These are phyloP conservation scores for Penicillium hordei DNA, from an alignment of 2,329 filamentous ascomycete species.

Conservation along the genomic window DNA sequence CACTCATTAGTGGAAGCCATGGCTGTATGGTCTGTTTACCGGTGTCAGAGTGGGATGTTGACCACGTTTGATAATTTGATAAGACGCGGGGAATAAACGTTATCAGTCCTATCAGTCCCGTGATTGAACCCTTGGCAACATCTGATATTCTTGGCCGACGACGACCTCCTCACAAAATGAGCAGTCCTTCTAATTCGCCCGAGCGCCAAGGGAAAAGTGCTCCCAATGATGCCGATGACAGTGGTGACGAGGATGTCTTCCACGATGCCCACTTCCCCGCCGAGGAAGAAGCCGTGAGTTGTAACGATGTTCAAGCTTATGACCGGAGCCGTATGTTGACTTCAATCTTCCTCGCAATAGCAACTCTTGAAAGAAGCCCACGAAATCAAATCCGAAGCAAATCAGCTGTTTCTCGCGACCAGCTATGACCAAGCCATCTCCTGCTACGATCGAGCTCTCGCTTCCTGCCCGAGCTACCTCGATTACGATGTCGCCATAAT, in stretches of 20 bases:
- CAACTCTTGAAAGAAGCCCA: conserved; percentile 70
- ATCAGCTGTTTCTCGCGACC: conserved; percentile 70
- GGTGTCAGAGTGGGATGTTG: conserved; percentile 3
- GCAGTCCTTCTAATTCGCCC: conserved; percentile 4
- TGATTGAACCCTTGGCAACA: conserved; percentile 17
- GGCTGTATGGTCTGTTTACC: background rate
- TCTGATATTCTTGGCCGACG: conserved; percentile 4
- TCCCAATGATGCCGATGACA: conserved; percentile 27
- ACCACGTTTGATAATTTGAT: conserved; percentile 14
- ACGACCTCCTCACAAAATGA: conserved; percentile 24
- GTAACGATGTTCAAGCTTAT: background rate
- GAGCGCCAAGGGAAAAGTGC: conserved; percentile 7
- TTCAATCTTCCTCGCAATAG: conserved; percentile 41
- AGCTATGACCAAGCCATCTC: conserved; percentile 76
- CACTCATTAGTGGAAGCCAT: conserved; percentile 15
- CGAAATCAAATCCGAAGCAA: conserved; percentile 71
- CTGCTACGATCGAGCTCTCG: conserved; percentile 77
- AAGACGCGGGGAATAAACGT: conserved; percentile 16
- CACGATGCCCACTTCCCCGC: conserved; percentile 47
- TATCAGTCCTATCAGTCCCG: conserved; percentile 26
- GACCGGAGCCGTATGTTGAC: conserved; percentile 8
- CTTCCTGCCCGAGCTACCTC: conserved; percentile 77
- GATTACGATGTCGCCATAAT: conserved; percentile 87
- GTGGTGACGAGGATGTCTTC: conserved; percentile 42
- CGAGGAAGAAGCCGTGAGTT: conserved; percentile 49